These are phyloP conservation scores for Melaleuca alternifolia DNA, from an alignment of 345 rosid genomes.

Conservation along the genomic window DNA sequence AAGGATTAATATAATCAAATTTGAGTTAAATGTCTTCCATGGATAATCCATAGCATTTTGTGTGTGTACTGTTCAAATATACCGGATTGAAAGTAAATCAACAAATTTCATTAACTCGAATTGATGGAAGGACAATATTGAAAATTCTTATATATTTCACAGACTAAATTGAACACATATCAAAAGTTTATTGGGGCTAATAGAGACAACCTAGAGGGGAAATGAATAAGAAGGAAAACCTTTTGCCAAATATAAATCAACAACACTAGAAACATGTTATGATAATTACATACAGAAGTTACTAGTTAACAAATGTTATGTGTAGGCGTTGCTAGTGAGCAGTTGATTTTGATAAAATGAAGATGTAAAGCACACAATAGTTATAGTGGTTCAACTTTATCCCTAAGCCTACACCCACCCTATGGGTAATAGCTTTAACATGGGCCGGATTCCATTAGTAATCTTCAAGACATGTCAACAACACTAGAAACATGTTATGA, in stretches of 20 bases:
- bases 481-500: too few relatives aligned
- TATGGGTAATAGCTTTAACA: too few relatives aligned
- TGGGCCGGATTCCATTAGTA: too few relatives aligned
- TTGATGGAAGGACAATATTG: not conserved
- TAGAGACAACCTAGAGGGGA: not conserved
- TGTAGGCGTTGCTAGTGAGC: not conserved
- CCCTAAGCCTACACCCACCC: too few relatives aligned
- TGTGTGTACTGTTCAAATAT: not conserved
- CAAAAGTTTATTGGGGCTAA: not conserved
- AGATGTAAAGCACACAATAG: not conserved
- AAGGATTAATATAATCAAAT: too few relatives aligned
- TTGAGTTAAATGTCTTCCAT: too few relatives aligned
- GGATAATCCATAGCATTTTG: not conserved
- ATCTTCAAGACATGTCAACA: too few relatives aligned
- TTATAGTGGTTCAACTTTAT: too few relatives aligned
- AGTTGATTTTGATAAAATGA: not conserved
- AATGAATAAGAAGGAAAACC: fast-evolving
- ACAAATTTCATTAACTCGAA: not conserved
- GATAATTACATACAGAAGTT: not conserved
- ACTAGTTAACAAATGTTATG: not conserved
- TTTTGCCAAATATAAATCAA: not conserved
- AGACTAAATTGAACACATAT: not conserved
- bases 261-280: not conserved
- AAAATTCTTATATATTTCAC: not conserved
- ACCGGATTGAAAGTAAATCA: not conserved